Evolutionary conservation across 345 rosid species (phyloP).

Genomic region (Eucalyptus urophylla): DNA sequence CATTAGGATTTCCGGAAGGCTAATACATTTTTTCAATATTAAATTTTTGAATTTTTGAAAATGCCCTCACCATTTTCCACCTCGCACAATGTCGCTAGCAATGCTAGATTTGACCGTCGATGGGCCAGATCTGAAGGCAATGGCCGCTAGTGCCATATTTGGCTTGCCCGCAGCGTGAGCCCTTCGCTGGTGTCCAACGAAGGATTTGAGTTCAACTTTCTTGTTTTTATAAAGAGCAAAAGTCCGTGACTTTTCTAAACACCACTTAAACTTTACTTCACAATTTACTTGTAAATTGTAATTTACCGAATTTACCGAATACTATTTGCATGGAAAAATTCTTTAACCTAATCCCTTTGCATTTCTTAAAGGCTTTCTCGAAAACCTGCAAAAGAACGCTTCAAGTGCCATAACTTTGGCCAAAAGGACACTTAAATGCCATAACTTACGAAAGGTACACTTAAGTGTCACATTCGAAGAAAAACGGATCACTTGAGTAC

Average conservation of each 20-base stretch:
- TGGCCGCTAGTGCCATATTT: too few species aligned
- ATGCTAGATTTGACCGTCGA: too few species aligned
- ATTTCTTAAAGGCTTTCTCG: neutral
- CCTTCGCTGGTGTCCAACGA: neutral
- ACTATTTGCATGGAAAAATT: neutral
- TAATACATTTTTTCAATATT: too few species aligned
- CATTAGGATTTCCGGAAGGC: neutral
- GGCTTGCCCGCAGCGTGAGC: fast-evolving
- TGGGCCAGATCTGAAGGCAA: too few species aligned
- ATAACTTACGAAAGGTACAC: too few species aligned
- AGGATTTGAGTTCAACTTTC: neutral
- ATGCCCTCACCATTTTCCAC: neutral
- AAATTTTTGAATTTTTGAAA: too few species aligned
- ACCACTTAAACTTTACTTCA: neutral
- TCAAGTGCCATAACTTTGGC: too few species aligned
- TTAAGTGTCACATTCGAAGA: too few species aligned
- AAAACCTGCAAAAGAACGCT: too few species aligned
- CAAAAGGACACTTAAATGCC: too few species aligned
- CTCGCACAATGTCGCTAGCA: neutral
- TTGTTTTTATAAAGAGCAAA: too few species aligned
- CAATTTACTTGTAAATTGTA: neutral
- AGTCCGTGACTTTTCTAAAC: neutral
- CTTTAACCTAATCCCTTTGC: neutral
- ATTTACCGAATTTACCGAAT: neutral
- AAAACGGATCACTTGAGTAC: too few species aligned